phyloP scores from a whole-genome alignment of 2,329 filamentous ascomycete species.

The Rhynchosporium graminicola region DNA sequence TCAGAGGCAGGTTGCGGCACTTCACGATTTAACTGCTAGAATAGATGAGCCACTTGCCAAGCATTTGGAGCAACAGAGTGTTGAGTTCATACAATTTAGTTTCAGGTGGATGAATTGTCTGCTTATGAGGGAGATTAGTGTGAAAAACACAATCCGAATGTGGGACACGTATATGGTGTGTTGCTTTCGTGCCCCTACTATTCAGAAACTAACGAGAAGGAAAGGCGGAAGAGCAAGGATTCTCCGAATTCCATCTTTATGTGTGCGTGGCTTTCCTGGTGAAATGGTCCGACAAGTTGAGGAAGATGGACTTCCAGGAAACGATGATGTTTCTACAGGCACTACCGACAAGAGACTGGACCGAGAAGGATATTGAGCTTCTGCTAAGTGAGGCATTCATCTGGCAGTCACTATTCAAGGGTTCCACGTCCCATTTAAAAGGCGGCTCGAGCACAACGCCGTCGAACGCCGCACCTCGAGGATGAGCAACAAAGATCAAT shows the following conservation, averaged over 20 bases:
- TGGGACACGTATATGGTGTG: slow-evolving; percentile 98
- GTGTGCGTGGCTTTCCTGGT: slow-evolving; percentile 97
- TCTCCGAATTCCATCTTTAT: slow-evolving; percentile 97
- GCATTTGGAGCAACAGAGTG: slow-evolving; percentile 85
- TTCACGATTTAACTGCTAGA: slow-evolving; percentile 85
- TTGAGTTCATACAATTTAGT: slow-evolving; percentile 99
- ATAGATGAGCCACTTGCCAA: slow-evolving; percentile 84
- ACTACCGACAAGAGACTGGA: slow-evolving; percentile 90
- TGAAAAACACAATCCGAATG: slow-evolving; percentile 96
- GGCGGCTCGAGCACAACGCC: slow-evolving; percentile 45
- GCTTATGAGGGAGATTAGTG: slow-evolving; percentile 94
- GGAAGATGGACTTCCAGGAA: slow-evolving; percentile 98
- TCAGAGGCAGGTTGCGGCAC: slow-evolving; percentile 84
- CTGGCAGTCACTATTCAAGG: slow-evolving; percentile 97
- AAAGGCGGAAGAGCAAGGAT: slow-evolving; percentile 96
- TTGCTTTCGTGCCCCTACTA: slow-evolving; percentile 22
- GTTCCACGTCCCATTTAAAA: slow-evolving; percentile 84
- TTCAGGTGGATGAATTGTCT: slow-evolving; percentile 99
- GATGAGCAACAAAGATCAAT: background rate
- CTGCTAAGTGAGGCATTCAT: slow-evolving; percentile 96
- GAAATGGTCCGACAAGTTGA: slow-evolving; percentile 94
- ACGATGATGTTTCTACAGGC: slow-evolving; percentile 99
- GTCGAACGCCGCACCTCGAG: slow-evolving; percentile 31
- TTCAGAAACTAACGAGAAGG: slow-evolving; percentile 21
- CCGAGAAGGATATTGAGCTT: slow-evolving; percentile 96